Conservation (phyloP, 1,284 basidiomycete genomes). For the Fomes fomentarius region DNA sequence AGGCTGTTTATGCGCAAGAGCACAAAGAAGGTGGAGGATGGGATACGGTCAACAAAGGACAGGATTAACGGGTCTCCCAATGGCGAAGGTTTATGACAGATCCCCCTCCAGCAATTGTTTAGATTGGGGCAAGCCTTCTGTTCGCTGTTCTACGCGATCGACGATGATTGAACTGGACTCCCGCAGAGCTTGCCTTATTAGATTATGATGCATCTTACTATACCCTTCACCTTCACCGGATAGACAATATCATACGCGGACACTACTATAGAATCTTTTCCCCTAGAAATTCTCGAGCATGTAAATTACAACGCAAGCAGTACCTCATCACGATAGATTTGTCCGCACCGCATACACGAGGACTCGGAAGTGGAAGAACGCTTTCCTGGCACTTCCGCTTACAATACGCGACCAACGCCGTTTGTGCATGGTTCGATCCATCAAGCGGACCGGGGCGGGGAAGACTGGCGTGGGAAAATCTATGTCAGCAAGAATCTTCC, state of each 20-base stretch:
- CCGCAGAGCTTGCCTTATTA: too few relatives aligned
- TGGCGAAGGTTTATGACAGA: too few relatives aligned
- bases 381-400: not conserved
- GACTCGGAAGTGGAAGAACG: too few relatives aligned
- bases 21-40: conserved; percentile 38
- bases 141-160: too few relatives aligned
- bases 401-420: not conserved
- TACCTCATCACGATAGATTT: not conserved
- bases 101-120: too few relatives aligned
- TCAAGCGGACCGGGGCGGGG: not conserved
- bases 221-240: too few relatives aligned
- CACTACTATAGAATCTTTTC: too few relatives aligned
- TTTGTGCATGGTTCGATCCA: conserved; percentile 12
- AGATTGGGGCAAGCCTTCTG: too few relatives aligned
- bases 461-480: conserved; percentile 34
- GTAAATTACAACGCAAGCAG: not conserved
- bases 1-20: conserved; percentile 56
- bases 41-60: conserved; percentile 28
- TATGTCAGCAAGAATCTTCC: conserved; percentile 32
- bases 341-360: not conserved
- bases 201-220: too few relatives aligned
- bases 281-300: not conserved
- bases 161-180: too few relatives aligned
- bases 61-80: conserved; percentile 10
- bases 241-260: too few relatives aligned